Base-by-base conservation (phyloP, 2,329 filamentous ascomycete genomes). In the Phyllosticta citribraziliensis region DNA sequence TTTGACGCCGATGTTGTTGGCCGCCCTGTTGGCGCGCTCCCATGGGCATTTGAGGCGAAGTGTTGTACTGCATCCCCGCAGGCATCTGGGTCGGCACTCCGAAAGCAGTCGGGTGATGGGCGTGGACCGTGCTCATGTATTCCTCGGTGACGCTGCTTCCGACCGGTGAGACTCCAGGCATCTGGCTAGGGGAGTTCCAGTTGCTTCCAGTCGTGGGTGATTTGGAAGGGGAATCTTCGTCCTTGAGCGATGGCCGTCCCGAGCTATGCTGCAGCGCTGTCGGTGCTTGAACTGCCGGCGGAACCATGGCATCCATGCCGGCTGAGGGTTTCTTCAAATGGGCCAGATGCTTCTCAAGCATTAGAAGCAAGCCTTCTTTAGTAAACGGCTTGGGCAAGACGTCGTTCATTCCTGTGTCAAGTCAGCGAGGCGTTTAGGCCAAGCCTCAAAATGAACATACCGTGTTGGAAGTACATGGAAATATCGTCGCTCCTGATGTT, bases 401-500 rank as follows among this genome's bases (percentile, higher is more conserved):
- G 70, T 96, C 94, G 70, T 96, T 95, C 92, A 99, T 97, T 52
- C 93, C 92, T 96, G 67, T 22, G 3, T 5, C n/a, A 10, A 20
- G 60, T 57, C 55, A 57, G 27, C 3, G 2, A 2, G 52, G n/a
- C 5, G 9, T 50, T 17, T 8, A 40, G 25, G 2, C 30, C 3
- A 20, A 25, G 20, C 10, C 58, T 22, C 17, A 2, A 5, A 22
- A 8, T 22, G 9, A 6, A 69, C 87, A 79, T 82, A 94, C 92
- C 94, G 76, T 96, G 92, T 69, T 93, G 87, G 77, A 97, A 97
- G 72, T 99, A 99, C 77, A 95, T 92, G 59, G 93, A 89, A 64
- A 97, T 95, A 72, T 99, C 94, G 69, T 97, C 93, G 63, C 91
- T 92, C 65, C 94, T 85, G 65, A 99, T 97, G 71, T 97, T 99